Percentiles rank a stretch among this genome's conserved stretches.
These are phyloP conservation scores for Aspergillus heteromorphus DNA, from an alignment of 495 filamentous ascomycete genomes.

Conservation along the genomic window DNA sequence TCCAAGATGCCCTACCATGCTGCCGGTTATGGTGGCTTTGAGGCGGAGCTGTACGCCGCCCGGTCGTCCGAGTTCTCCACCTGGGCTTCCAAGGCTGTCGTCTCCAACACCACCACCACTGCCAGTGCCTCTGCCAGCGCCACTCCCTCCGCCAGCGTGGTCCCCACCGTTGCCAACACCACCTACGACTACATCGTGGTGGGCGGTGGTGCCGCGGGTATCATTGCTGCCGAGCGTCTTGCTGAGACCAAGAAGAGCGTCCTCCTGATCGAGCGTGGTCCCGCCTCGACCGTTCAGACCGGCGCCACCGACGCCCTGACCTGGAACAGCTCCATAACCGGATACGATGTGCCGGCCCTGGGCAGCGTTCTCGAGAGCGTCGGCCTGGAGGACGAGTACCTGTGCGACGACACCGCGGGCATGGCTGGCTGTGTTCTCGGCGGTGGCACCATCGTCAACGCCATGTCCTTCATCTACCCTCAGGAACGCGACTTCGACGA, in stretches of 20 bases:
- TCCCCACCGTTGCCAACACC: constrained; percentile 6
- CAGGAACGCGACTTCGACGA: constrained; percentile 61
- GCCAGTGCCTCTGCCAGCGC: constrained; percentile 3
- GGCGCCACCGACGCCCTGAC: constrained; percentile 15
- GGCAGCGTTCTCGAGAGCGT: constrained; percentile 57
- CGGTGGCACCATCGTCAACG: constrained; percentile 72
- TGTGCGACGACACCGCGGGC: constrained; percentile 63
- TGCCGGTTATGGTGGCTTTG: constrained; percentile 29
- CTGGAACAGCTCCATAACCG: constrained; percentile 45
- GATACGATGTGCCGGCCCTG: constrained; percentile 69
- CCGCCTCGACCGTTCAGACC: constrained; percentile 11
- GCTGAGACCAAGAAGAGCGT: constrained; percentile 45
- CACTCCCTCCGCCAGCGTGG: constrained; percentile 7
- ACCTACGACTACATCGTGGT: constrained; percentile 23
- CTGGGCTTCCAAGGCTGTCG: constrained; percentile 21
- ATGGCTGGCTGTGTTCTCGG: constrained; percentile 77
- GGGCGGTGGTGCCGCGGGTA: constrained; percentile 21
- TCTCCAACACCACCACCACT: background rate
- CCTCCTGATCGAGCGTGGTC: constrained; percentile 27
- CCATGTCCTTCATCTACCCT: constrained; percentile 55
- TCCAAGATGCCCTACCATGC: constrained; percentile 25
- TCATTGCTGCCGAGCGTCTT: constrained; percentile 55
- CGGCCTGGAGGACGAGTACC: constrained; percentile 52
- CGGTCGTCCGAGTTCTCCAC: constrained; percentile 23
- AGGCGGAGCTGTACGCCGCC: constrained; percentile 22